phyloP scores from a whole-genome alignment of 2,329 filamentous ascomycete genomes.

The Immersiporthe knoxdaviesiana region DNA sequence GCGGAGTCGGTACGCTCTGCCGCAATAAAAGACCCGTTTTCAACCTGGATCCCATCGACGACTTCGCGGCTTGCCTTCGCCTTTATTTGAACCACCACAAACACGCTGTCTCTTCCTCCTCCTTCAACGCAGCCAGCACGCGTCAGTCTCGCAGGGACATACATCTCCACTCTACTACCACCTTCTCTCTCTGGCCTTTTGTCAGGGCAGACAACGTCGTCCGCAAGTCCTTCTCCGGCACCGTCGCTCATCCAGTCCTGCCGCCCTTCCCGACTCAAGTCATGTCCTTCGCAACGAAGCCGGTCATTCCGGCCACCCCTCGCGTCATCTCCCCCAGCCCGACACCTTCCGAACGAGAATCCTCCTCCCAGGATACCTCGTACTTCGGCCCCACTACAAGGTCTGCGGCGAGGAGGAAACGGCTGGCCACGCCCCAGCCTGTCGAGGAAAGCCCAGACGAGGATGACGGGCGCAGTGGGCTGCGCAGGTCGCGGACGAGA shows the following conservation, averaged over 20 bases:
- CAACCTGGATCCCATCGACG: conserved; percentile 62
- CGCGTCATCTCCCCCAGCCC: conserved; percentile 90
- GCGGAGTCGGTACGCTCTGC: conserved; percentile 59
- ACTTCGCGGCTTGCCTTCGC: conserved; percentile 42
- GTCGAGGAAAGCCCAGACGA: conserved; percentile 63
- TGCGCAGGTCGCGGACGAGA: conserved; percentile 67
- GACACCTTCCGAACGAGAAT: conserved; percentile 64
- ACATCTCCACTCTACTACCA: conserved; percentile 47
- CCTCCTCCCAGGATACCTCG: conserved; percentile 55
- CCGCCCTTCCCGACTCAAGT: conserved; percentile 58
- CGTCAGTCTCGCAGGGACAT: conserved; percentile 55
- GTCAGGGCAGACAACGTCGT: conserved; percentile 52
- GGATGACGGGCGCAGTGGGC: conserved; percentile 50
- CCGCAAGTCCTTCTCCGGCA: conserved; percentile 58
- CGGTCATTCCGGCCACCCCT: conserved; percentile 73
- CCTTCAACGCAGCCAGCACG: conserved; percentile 33
- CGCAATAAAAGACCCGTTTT: conserved; percentile 48
- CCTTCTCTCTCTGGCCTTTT: conserved; percentile 24
- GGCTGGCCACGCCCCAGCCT: conserved; percentile 58
- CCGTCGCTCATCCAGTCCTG: conserved; percentile 58
- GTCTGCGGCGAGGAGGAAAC: conserved; percentile 67
- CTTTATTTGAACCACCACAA: conserved; percentile 37
- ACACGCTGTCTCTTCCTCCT: conserved; percentile 26
- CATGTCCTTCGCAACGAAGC: conserved; percentile 57
- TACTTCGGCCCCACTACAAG: conserved; percentile 78